phyloP scores from a whole-genome alignment of 1,284 basidiomycete species.

The Sporisorium exsertum region DNA sequence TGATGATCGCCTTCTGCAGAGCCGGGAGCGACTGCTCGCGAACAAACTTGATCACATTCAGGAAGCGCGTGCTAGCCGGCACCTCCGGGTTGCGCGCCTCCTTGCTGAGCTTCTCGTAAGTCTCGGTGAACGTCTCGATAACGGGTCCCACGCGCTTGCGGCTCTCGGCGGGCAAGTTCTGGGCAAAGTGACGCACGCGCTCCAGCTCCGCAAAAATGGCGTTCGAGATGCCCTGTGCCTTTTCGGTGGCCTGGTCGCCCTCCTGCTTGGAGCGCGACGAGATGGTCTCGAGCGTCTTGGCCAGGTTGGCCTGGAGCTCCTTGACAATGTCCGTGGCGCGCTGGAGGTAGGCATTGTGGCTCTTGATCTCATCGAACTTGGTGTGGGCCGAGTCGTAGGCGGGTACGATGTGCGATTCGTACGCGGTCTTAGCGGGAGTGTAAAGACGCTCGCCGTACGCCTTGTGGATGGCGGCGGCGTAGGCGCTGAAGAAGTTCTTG shows the following conservation, averaged over 20 bases:
- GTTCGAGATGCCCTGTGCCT: conserved; percentile 60
- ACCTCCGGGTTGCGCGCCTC: conserved; percentile 63
- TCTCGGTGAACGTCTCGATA: conserved; percentile 61
- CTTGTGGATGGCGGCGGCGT: conserved; percentile 51
- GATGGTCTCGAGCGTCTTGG: conserved; percentile 58
- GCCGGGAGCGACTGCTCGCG: conserved; percentile 64
- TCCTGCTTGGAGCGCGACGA: conserved; percentile 56
- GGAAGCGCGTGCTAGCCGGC: conserved; percentile 56
- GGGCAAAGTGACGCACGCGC: conserved; percentile 61
- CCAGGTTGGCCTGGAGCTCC: conserved; percentile 58
- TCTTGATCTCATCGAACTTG: conserved; percentile 65
- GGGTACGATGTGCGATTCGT: conserved; percentile 58
- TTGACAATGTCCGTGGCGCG: conserved; percentile 61
- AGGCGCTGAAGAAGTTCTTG: conserved; percentile 43
- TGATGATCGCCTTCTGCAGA: conserved; percentile 61
- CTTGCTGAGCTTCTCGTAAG: conserved; percentile 61
- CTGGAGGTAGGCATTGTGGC: conserved; percentile 63
- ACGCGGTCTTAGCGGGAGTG: conserved; percentile 58
- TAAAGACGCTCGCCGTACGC: conserved; percentile 61
- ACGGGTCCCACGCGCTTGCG: conserved; percentile 65
- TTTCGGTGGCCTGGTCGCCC: conserved; percentile 59
- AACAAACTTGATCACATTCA: conserved; percentile 62
- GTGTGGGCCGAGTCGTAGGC: conserved; percentile 49
- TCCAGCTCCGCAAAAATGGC: conserved; percentile 66
- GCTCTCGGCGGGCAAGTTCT: conserved; percentile 59